These are phyloP conservation scores for Exobasidium rhododendri DNA, from an alignment of 1,284 basidiomycete genomes.

Conservation along the genomic window DNA sequence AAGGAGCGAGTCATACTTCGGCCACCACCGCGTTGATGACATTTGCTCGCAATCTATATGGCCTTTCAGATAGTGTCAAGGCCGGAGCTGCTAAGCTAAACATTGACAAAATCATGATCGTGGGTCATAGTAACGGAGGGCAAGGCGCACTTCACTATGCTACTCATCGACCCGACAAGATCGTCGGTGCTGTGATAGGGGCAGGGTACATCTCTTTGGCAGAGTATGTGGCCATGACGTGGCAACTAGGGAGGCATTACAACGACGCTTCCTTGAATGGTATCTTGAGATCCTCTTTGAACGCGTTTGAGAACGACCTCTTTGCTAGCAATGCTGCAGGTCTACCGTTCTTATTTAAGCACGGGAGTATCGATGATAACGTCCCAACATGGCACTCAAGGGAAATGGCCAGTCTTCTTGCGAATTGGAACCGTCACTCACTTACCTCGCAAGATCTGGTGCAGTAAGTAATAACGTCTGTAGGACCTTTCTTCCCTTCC, in stretches of 20 bases:
- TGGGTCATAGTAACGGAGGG: not conserved
- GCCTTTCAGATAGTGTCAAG: not conserved
- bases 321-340: not conserved
- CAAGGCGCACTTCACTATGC: not conserved
- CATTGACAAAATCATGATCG: not conserved
- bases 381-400: not conserved
- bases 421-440: not conserved
- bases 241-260: not conserved
- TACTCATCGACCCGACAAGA: not conserved
- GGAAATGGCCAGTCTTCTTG: not conserved
- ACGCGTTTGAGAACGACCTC: not conserved
- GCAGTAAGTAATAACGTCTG: not conserved
- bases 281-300: constrained; percentile 6
- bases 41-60: not conserved
- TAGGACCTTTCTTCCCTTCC: too few species aligned
- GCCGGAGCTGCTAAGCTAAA: not conserved
- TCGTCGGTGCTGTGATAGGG: not conserved
- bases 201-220: not conserved
- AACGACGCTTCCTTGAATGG: not conserved
- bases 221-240: not conserved
- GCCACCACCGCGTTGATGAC: not conserved
- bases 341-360: not conserved
- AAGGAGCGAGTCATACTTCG: not conserved
- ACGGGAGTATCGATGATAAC: not conserved
- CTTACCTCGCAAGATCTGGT: not conserved